These are phyloP conservation scores for Auxenochlorella protothecoides DNA, from an alignment of 139 green algal genomes.

Conservation along the genomic window DNA sequence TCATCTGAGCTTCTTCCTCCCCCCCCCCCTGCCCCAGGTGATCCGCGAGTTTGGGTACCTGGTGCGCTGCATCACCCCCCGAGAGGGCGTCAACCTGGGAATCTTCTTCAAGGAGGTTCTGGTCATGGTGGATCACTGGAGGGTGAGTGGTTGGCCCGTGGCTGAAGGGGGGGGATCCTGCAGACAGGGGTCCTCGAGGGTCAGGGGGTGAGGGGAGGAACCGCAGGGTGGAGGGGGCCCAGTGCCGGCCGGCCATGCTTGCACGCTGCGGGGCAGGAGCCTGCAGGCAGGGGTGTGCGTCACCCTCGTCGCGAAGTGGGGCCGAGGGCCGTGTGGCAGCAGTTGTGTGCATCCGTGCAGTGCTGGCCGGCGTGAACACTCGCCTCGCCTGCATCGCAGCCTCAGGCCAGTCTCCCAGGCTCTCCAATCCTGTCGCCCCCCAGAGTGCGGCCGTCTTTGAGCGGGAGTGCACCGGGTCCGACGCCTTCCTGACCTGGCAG, in stretches of 20 bases:
- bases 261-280: too few relatives aligned
- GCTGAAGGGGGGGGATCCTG: background rate
- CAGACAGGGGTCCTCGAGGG: too few relatives aligned
- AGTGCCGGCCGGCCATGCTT: background rate
- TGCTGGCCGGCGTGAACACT: too few relatives aligned
- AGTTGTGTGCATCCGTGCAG: too few relatives aligned
- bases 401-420: too few relatives aligned
- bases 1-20: too few relatives aligned
- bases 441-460: constrained; percentile 17
- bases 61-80: constrained; percentile 40
- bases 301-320: background rate
- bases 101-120: constrained; percentile 49
- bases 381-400: too few relatives aligned
- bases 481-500: constrained; percentile 11
- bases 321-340: background rate
- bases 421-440: too few relatives aligned
- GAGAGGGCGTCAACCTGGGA: constrained; percentile 51
- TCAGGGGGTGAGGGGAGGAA: too few relatives aligned
- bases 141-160: constrained; percentile 6
- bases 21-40: constrained; percentile 11
- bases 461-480: constrained; percentile 19
- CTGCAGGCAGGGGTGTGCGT: background rate
- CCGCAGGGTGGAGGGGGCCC: background rate
- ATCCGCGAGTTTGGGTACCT: constrained; percentile 29
- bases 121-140: constrained; percentile 33